These are phyloP conservation scores for Pontederia crassipes DNA, from an alignment of 176 grass and related monocot genomes.

Conservation along the genomic window DNA sequence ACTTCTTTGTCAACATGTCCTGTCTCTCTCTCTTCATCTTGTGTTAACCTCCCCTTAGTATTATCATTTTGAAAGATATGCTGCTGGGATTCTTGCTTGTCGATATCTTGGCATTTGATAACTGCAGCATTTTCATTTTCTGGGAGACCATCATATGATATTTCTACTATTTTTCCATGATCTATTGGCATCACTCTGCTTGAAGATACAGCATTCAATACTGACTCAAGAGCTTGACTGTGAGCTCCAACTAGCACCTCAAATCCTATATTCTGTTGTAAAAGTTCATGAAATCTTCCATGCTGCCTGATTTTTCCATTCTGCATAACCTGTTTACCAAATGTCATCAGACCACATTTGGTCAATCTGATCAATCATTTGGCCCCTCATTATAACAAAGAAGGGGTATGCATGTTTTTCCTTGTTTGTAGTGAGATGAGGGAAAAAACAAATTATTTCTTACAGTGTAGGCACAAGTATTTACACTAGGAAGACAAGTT, in stretches of 20 bases:
- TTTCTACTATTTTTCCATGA: slow-evolving; percentile 22
- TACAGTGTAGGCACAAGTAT: too few species aligned
- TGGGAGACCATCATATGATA: slow-evolving; percentile 30
- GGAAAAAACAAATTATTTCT: too few species aligned
- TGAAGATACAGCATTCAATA: slow-evolving; percentile 65
- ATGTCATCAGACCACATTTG: not conserved
- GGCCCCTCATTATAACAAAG: not conserved
- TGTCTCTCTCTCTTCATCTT: slow-evolving; percentile 92
- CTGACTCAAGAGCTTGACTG: slow-evolving; percentile 76
- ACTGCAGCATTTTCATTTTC: slow-evolving; percentile 33
- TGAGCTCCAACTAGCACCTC: slow-evolving; percentile 90
- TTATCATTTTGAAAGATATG: slow-evolving; percentile 47
- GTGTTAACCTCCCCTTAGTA: slow-evolving; percentile 72
- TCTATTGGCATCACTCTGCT: slow-evolving; percentile 47
- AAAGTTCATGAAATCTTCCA: slow-evolving; percentile 75
- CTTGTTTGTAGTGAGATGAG: too few species aligned
- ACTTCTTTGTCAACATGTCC: slow-evolving; percentile 77
- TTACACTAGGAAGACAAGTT: not conserved
- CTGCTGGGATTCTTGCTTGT: slow-evolving; percentile 68
- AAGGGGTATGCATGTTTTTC: not conserved
- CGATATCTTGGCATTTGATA: slow-evolving; percentile 53
- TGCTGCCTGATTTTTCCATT: slow-evolving; percentile 71
- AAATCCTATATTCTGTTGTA: slow-evolving; percentile 79
- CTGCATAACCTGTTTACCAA: slow-evolving; percentile 72
- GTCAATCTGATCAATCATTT: not conserved